Conservation (phyloP, 2,329 filamentous ascomycete species). For the Geosmithia putterillii region DNA sequence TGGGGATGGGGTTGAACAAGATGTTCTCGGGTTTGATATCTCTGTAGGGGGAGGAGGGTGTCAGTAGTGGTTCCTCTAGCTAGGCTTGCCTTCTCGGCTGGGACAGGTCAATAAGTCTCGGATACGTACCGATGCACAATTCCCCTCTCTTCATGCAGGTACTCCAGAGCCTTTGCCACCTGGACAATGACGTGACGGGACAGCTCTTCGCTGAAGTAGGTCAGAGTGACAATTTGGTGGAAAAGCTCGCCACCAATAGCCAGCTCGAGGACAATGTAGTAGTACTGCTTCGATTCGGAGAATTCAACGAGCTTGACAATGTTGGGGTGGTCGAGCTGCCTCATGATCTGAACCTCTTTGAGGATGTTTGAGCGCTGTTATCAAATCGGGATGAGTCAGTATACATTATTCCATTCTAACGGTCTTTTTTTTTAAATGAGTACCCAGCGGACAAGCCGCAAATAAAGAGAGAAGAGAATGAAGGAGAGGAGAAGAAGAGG, state of each 20-base stretch:
- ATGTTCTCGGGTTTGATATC: constrained; percentile 99
- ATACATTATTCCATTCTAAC: constrained; percentile 4
- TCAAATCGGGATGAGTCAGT: constrained; percentile 10
- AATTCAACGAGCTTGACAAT: constrained; percentile 92
- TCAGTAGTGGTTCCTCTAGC: no score
- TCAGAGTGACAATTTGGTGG: constrained; percentile 95
- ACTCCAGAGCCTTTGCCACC: constrained; percentile 87
- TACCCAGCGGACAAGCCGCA: no score
- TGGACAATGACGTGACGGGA: constrained; percentile 90
- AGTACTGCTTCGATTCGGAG: constrained; percentile 86
- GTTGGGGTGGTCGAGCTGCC: constrained; percentile 89
- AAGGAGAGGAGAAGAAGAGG: constrained; percentile 22
- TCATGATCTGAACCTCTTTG: constrained; percentile 99
- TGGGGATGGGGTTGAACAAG: constrained; percentile 76
- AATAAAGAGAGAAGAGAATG: no score
- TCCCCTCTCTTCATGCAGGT: constrained; percentile 86
- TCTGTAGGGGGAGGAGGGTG: constrained; percentile 32
- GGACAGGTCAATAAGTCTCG: no score
- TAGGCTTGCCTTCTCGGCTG: no score
- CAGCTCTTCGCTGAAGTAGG: constrained; percentile 94
- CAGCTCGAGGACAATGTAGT: constrained; percentile 93
- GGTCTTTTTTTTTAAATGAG: no score
- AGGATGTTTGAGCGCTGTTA: constrained; percentile 88
- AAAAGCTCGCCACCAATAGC: constrained; percentile 94
- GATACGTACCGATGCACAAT: constrained; percentile 83